Evolutionary conservation across 164 flowering plant genomes (phyloP).

Genomic region (Cinnamomum micranthum): DNA sequence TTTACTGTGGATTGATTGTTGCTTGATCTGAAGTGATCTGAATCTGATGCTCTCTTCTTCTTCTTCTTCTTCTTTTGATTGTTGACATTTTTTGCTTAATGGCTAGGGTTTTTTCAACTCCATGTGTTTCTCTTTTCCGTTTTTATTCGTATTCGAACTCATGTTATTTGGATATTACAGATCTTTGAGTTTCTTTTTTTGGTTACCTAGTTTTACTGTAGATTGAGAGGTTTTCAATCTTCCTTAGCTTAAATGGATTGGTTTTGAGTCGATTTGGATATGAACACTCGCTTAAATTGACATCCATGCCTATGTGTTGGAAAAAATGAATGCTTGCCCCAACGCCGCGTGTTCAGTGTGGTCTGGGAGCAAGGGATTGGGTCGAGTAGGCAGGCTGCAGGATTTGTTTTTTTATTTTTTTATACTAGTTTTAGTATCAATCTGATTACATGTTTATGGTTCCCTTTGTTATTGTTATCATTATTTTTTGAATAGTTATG

Average conservation of each 20-base stretch:
- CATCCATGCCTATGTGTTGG: neutral
- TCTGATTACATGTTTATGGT: neutral
- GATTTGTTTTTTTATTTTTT: too few relatives aligned
- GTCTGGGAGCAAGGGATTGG: neutral
- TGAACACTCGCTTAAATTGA: too few relatives aligned
- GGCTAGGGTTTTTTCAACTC: too few relatives aligned
- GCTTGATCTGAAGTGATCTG: neutral
- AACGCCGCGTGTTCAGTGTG: neutral
- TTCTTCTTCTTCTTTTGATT: neutral
- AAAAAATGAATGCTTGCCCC: neutral
- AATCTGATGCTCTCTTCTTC: neutral
- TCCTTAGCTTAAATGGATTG: neutral
- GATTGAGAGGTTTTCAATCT: neutral
- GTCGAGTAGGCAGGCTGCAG: neutral
- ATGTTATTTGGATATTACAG: neutral
- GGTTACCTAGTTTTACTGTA: neutral
- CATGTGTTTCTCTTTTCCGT: neutral
- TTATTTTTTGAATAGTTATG: neutral
- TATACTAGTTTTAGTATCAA: neutral
- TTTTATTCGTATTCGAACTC: neutral
- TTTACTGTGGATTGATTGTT: neutral
- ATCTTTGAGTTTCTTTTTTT: neutral
- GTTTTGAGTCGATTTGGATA: neutral
- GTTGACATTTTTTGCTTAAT: neutral
- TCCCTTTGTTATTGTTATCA: too few relatives aligned